These are phyloP conservation scores for Arthrobotrys megalospora DNA, from an alignment of 2,329 filamentous ascomycete genomes.

Conservation along the genomic window DNA sequence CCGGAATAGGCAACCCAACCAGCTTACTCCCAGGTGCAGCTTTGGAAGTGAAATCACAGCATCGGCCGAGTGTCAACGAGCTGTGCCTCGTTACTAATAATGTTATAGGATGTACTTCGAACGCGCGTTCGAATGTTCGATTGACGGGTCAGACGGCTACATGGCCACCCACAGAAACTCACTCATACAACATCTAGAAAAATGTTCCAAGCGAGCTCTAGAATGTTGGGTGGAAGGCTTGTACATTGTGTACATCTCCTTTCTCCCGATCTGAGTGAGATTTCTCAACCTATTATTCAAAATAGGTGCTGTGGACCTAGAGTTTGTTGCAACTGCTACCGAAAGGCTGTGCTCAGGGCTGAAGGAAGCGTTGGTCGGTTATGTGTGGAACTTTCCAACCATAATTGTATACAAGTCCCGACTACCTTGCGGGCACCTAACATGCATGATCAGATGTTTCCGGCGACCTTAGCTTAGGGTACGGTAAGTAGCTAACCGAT, in stretches of 20 bases:
- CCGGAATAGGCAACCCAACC: constrained; percentile 27
- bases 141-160: constrained; percentile 26
- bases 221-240: constrained; percentile 38
- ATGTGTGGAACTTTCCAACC: constrained; percentile 29
- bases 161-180: constrained; percentile 23
- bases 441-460: constrained; percentile 38
- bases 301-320: constrained; percentile 27
- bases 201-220: constrained; percentile 50
- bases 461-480: constrained; percentile 18
- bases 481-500: neutral
- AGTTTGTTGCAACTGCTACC: constrained; percentile 36
- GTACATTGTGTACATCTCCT: constrained; percentile 9
- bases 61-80: neutral
- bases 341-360: constrained; percentile 53
- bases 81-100: constrained; percentile 30
- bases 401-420: constrained; percentile 10
- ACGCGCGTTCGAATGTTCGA: constrained; percentile 56
- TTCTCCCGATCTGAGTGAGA: constrained; percentile 32
- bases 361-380: constrained; percentile 26
- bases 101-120: constrained; percentile 35
- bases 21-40: neutral
- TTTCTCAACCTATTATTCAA: constrained; percentile 19
- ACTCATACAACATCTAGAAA: constrained; percentile 13
- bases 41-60: constrained; percentile 19
- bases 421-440: constrained; percentile 15